Evolutionary conservation across 345 rosid genomes (phyloP), one percentile per base, ranked within the genome.

Genomic region (Abelmoschus esculentus): DNA sequence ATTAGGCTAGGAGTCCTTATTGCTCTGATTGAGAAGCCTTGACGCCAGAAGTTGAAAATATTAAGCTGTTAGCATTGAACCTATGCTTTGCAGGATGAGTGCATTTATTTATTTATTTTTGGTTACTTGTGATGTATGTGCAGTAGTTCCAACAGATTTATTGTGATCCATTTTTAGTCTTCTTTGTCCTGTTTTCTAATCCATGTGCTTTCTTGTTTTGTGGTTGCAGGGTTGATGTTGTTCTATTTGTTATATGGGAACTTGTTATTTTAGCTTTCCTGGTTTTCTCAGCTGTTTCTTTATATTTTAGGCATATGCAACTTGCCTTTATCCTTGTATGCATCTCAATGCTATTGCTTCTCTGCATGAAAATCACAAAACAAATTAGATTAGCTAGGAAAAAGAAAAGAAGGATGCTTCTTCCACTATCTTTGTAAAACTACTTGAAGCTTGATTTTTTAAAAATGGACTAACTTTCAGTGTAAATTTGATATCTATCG

Each of bases 321-420:
- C 90, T 93, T 47, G 90, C 96, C 15, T 86, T 89, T 72, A 74
- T 89, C 82, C 80, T 93, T 68, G 84, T 84, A 29, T 88, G 90
- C 73, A 70, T 89, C 60, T 78, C 93, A 58, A 73, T 91, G 87
- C 83, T 93, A 17, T 74, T 93, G 67, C 90, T 91, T 71, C 64
- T 86, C 47, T 89, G 91, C 89, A 86, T 93, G 96, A 91, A 86
- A 85, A 62, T 91, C 69, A 78, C 89, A 64, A 93, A 93, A 88
- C 95, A 91, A 75, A 89, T 83, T 76, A 87, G 90, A 81, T 62
- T 80, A 76, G 84, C 90, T 9, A 86, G 90, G 86, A 93, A 87
- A 71, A 93, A 87, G 93, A 93, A 87, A 76, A 86, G 96, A 73
- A 84, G 98, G 83, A 93, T 93, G 98, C 95, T 93, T 80, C 96